Evolutionary conservation across 1,284 basidiomycete species (phyloP).

Genomic region (Melampsora americana): DNA sequence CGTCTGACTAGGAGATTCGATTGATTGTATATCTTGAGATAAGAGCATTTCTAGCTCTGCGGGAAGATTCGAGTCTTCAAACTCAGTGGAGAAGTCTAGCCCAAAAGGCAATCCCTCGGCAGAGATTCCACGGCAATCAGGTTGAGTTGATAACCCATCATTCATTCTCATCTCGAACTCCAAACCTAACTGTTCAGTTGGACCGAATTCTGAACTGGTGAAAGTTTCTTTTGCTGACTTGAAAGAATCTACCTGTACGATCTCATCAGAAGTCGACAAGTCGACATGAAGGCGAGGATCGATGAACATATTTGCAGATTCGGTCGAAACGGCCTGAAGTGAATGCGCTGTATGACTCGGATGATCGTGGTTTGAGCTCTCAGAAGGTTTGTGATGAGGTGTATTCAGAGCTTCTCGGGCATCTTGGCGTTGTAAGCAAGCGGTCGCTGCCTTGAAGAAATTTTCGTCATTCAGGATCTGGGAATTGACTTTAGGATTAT

Average conservation of each 20-base stretch:
- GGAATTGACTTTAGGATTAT: not conserved
- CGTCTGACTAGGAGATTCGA: not conserved
- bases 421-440: conserved; percentile 1
- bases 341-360: not conserved
- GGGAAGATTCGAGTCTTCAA: not conserved
- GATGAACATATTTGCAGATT: not conserved
- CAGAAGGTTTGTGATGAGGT: not conserved
- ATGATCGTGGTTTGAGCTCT: not conserved
- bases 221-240: not conserved
- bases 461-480: not conserved
- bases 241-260: not conserved
- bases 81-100: not conserved
- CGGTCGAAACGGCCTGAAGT: not conserved
- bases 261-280: not conserved
- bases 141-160: no score
- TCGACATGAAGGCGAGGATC: not conserved
- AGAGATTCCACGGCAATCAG: not conserved
- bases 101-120: not conserved
- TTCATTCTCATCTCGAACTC: no score
- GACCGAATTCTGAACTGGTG: not conserved
- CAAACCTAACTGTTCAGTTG: not conserved
- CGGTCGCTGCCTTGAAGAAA: not conserved
- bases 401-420: not conserved
- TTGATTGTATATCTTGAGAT: not conserved
- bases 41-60: not conserved